phyloP scores from a whole-genome alignment of 495 filamentous ascomycete genomes.

The Aspergillus coremiiformis region DNA sequence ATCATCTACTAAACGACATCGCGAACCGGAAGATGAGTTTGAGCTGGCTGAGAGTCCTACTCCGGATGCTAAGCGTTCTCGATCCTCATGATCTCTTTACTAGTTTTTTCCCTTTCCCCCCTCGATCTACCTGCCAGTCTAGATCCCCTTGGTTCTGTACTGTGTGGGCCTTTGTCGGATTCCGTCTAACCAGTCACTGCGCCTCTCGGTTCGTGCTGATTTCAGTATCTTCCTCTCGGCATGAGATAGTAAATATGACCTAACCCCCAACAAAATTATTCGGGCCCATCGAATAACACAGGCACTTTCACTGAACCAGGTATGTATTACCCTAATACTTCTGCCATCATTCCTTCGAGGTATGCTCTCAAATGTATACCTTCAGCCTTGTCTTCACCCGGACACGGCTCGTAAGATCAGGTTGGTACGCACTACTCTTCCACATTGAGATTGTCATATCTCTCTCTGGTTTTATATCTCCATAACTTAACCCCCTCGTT shows the following conservation, averaged over 20 bases:
- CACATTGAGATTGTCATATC: not conserved
- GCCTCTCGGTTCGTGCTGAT: slow-evolving; percentile 5
- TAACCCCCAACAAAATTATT: not conserved
- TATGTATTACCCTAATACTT: slow-evolving; percentile 12
- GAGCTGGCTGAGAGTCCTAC: slow-evolving; percentile 21
- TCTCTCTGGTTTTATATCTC: not conserved
- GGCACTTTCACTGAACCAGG: slow-evolving; percentile 2
- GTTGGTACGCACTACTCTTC: slow-evolving; percentile 15
- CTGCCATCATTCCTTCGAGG: slow-evolving; percentile 1
- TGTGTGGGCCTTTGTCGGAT: not conserved
- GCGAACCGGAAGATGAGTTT: slow-evolving; percentile 25
- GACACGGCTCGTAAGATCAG: slow-evolving; percentile 10
- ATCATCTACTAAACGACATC: slow-evolving; percentile 22
- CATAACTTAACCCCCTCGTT: not conserved
- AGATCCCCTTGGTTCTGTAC: not conserved
- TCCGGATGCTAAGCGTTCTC: slow-evolving; percentile 25
- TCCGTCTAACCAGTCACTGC: slow-evolving; percentile 10
- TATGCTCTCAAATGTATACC: slow-evolving; percentile 4
- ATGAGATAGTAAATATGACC: not conserved
- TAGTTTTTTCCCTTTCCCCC: not conserved
- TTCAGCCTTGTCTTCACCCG: not conserved
- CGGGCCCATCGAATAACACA: not conserved
- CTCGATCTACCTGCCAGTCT: not conserved
- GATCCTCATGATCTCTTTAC: slow-evolving; percentile 20
- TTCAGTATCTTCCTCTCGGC: not conserved